Percentiles rank a stretch among this genome's conserved stretches.
These are phyloP conservation scores for Agrocybe praecox DNA, from an alignment of 768 basidiomycete species.

Conservation along the genomic window DNA sequence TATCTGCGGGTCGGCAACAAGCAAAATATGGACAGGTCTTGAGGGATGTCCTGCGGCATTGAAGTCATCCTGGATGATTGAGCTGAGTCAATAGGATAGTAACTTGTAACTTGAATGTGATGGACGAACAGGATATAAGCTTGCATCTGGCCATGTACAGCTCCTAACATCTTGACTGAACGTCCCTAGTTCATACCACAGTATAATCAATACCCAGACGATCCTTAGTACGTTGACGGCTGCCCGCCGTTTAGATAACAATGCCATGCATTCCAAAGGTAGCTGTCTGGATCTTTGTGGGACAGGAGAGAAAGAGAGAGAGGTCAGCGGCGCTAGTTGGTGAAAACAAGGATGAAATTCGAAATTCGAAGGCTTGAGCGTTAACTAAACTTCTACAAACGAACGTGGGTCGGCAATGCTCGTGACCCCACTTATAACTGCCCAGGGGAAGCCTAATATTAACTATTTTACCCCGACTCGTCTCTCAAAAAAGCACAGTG, in stretches of 20 bases:
- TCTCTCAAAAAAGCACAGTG: too few species aligned
- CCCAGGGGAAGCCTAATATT: too few species aligned
- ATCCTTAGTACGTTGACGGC: constrained; percentile 51
- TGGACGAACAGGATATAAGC: constrained; percentile 29
- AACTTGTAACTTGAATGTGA: not conserved
- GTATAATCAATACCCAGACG: constrained; percentile 61
- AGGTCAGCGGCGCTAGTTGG: too few species aligned
- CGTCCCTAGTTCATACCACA: constrained; percentile 71
- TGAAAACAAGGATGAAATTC: too few species aligned
- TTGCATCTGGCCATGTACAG: constrained; percentile 66
- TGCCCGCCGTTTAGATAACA: constrained; percentile 26
- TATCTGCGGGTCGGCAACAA: constrained; percentile 89
- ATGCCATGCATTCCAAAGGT: constrained; percentile 22
- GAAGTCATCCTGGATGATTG: constrained; percentile 4
- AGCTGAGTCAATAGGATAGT: not conserved
- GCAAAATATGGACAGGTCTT: constrained; percentile 58
- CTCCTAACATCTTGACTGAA: constrained; percentile 49
- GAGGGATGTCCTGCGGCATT: constrained; percentile 19
- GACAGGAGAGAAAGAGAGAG: too few species aligned
- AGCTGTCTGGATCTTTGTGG: too few species aligned
- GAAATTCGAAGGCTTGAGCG: too few species aligned
- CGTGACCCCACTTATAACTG: too few species aligned
- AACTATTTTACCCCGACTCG: too few species aligned
- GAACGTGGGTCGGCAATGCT: too few species aligned
- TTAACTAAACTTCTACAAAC: too few species aligned